These are phyloP conservation scores for Casuarina cunninghamiana DNA, from an alignment of 306 rosid genomes.

Conservation along the genomic window DNA sequence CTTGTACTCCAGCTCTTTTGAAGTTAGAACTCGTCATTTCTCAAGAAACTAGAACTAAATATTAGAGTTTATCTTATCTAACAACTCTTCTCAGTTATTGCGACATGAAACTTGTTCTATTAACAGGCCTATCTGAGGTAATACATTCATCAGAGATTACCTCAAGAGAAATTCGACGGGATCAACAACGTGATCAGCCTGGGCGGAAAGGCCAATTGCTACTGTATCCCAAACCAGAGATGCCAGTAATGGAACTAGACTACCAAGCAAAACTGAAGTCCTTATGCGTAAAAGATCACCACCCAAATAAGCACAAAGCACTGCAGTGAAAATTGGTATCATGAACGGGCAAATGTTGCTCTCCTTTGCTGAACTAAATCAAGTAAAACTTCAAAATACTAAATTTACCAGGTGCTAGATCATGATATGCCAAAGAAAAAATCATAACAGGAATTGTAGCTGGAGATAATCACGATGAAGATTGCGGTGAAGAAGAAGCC, in stretches of 20 bases:
- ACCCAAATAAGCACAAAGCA: constrained; percentile 77
- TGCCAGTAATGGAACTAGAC: constrained; percentile 61
- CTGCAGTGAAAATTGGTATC: constrained; percentile 37
- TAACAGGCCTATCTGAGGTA: background rate
- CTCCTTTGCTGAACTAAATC: background rate
- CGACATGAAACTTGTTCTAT: background rate
- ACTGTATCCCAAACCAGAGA: constrained; percentile 71
- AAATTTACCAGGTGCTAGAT: constrained; percentile 59
- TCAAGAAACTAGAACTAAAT: background rate
- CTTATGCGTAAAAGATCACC: constrained; percentile 58
- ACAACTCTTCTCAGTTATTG: background rate
- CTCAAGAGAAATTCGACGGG: constrained; percentile 65
- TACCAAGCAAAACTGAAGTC: constrained; percentile 61
- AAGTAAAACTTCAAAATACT: background rate
- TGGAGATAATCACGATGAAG: constrained; percentile 58
- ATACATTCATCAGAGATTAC: constrained; percentile 27
- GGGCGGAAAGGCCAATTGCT: constrained; percentile 52
- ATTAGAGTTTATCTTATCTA: background rate
- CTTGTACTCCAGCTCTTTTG: background rate
- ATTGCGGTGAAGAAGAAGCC: constrained; percentile 53
- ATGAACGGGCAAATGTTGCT: background rate
- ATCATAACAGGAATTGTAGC: constrained; percentile 59
- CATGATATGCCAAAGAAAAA: constrained; percentile 72
- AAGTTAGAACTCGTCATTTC: background rate
- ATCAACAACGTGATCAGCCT: constrained; percentile 48